Evolutionary conservation across 73 alveolate genomes (phyloP), one percentile per base, ranked within the genome.

Genomic region (Uronychia setigera): DNA sequence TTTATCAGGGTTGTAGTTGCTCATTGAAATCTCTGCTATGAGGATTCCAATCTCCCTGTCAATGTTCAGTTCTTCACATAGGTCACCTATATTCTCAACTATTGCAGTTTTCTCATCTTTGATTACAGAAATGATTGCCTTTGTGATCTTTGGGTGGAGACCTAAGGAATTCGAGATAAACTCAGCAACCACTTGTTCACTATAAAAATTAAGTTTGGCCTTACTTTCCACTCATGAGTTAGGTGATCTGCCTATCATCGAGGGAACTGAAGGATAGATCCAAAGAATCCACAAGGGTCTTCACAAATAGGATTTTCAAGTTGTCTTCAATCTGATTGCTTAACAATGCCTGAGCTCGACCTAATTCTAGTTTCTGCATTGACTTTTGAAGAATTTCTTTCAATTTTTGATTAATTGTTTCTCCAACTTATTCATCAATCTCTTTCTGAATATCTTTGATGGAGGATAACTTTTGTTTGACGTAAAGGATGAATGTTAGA

Each of bases 11-110:
- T 81, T 60, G 35, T 60, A 81, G 29, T 26, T 60, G 35, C 59
- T 33, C 59, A 81, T 9, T 0, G 88, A 78, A 31, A 81, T 59
- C 78, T 81, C 88, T 13, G 82, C 81, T 19, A 81, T 25, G 9
- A 27, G 11, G 25, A 81, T 35, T 1, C 57, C 59, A 0, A 81
- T 1, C 13, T 81, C 77, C 9, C 59, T 26, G 28, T 81, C 82
- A 26, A 81, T 9, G 35, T 35, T 33, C 26, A 81, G 33, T 32
- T 81, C 81, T 27, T 29, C 75, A 27, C 76, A 60, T 11, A 81
- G 31, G 1, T 32, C 76, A 1, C 76, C 74, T 0, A 81, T 33
- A 27, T 29, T 1, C 19, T 59, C 9, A 26, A 59, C 26, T 5
- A 81, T 60, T 26, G 35, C 5, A 1, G 1, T 33, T 60, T 29